Evolutionary conservation across 106 monocot species (phyloP), one percentile per base, ranked within the genome.

Genomic region (Apostasia ramifera): DNA sequence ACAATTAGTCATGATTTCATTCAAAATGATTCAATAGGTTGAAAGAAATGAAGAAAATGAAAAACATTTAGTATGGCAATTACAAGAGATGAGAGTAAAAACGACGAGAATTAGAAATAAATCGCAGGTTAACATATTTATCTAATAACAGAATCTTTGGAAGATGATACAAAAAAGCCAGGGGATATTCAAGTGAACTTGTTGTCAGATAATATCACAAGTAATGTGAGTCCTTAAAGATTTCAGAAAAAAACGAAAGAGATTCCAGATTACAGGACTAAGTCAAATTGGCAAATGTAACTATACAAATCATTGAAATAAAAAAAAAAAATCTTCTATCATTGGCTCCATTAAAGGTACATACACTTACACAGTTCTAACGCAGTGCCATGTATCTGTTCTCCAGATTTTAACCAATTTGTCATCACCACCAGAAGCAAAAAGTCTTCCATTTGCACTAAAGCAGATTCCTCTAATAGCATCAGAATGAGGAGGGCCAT

Each of bases 351-450:
- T 26, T 26, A 26, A 26, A 26, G 26, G 0, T 26, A 26, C 26
- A 26, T 26, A 26, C 26, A 77, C 91, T 80, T 78, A 95, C 95
- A 86, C 77, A 47, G 88, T 86, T 44, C 48, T 70, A 6, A 89
- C 57, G 54, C 95, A 95, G 50, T 51, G 66, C 95, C 95, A 95
- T 0, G 82, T 78, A 79, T 81, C 84, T 14, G 91, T 84, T 40
- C 37, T 80, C 95, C 95, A 95, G 39, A 95, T 76, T 71, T 92
- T 95, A 49, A 95, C 84, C 66, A 91, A 71, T 50, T 92, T 95
- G 73, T 95, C 95, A 82, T 95, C 91, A 10, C 91, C 95, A 77
- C 88, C 91, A 67, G 95, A 95, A 56, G 84, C 88, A 84, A 95
- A 86, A 44, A 86, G 65, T 47, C 10, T 77, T 43, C 95, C 95